These are phyloP conservation scores for Pichia sp. DNA, from an alignment of 1,139 yeast genomes.

Conservation along the genomic window DNA sequence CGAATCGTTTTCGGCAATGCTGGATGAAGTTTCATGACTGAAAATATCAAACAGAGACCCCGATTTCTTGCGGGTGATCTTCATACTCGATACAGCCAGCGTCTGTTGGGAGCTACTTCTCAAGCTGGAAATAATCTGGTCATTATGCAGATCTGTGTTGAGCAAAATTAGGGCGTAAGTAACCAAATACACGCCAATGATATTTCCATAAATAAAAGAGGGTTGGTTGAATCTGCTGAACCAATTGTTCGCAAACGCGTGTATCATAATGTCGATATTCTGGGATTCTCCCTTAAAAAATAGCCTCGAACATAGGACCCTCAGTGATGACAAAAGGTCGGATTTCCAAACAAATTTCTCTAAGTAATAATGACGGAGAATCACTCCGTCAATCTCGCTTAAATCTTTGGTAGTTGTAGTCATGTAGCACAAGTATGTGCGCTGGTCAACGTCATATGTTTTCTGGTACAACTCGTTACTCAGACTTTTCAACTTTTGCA, in stretches of 20 bases:
- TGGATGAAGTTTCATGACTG: slow-evolving; percentile 1
- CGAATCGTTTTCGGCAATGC: slow-evolving; percentile 1
- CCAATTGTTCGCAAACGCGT: slow-evolving; percentile 69
- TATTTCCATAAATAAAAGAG: slow-evolving; percentile 43
- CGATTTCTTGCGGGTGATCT: neutral
- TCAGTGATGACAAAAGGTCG: slow-evolving; percentile 50
- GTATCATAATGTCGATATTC: slow-evolving; percentile 70
- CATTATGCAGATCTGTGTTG: slow-evolving; percentile 64
- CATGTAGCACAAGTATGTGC: slow-evolving; percentile 22
- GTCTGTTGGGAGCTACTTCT: neutral
- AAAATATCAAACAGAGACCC: slow-evolving; percentile 3
- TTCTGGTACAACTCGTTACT: neutral
- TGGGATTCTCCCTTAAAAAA: slow-evolving; percentile 83
- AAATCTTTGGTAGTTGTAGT: slow-evolving; percentile 28
- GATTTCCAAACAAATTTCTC: slow-evolving; percentile 46
- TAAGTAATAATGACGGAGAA: slow-evolving; percentile 45
- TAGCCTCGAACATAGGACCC: slow-evolving; percentile 58
- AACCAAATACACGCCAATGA: slow-evolving; percentile 65
- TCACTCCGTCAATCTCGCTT: slow-evolving; percentile 36
- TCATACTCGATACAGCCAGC: neutral
- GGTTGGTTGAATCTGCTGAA: slow-evolving; percentile 44
- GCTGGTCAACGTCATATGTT: neutral
- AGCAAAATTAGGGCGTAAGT: slow-evolving; percentile 69
- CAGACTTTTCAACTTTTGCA: neutral
- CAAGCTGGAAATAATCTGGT: slow-evolving; percentile 11